phyloP scores from a whole-genome alignment of 2,329 filamentous ascomycete species.

The Cytospora chrysosperma region DNA sequence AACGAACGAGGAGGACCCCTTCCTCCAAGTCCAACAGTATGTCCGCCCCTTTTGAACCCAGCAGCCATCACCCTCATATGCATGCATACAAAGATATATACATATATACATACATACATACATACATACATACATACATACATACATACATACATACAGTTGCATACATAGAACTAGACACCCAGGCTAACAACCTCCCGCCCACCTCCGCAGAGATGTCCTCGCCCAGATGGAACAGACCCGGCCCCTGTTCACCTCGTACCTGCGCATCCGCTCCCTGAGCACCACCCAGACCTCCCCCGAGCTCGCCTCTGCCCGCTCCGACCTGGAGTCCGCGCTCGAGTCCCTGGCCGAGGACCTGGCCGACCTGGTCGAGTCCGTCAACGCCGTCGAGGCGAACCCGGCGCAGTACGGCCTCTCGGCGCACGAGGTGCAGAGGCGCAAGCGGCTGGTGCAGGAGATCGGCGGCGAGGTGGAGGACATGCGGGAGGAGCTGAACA shows the following conservation, averaged over 20 bases:
- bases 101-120: no score
- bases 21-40: constrained; percentile 71
- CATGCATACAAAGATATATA: not conserved
- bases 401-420: constrained; percentile 86
- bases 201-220: constrained; percentile 68
- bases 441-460: constrained; percentile 81
- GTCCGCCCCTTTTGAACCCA: not conserved
- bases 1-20: constrained; percentile 66
- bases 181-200: not conserved
- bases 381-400: constrained; percentile 82
- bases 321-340: constrained; percentile 66
- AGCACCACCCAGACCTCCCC: constrained; percentile 70
- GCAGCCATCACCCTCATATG: not conserved
- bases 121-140: not conserved
- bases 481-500: constrained; percentile 80
- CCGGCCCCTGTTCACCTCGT: constrained; percentile 87
- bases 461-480: constrained; percentile 85
- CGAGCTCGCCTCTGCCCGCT: constrained; percentile 77
- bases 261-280: constrained; percentile 90
- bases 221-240: constrained; percentile 77
- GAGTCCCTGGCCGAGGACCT: constrained; percentile 77
- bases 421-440: constrained; percentile 74
- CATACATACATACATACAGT: no score
- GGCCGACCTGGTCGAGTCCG: constrained; percentile 81
- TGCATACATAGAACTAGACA: no score